phyloP scores from a whole-genome alignment of 352 stramenopile genomes.

The Globisporangium echinulatum region DNA sequence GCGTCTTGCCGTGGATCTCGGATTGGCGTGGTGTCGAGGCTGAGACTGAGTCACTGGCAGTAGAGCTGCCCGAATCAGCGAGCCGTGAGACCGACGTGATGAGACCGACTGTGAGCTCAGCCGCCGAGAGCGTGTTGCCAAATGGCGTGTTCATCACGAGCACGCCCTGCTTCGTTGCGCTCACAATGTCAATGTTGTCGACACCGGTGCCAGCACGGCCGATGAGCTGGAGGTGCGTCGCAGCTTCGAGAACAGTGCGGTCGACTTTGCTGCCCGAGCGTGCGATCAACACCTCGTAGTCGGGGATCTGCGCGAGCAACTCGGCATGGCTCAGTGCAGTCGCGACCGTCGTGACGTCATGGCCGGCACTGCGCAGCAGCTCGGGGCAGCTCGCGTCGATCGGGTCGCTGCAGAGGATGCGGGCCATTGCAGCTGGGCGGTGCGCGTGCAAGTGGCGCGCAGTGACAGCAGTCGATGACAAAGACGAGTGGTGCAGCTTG shows the following conservation, averaged over 20 bases:
- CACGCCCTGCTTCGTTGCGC: constrained; percentile 88
- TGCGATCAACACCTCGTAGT: constrained; percentile 89
- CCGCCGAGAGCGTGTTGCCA: constrained; percentile 93
- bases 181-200: constrained; percentile 92
- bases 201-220: constrained; percentile 87
- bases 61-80: constrained; percentile 3
- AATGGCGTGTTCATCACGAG: constrained; percentile 96
- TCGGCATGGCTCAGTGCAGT: constrained; percentile 44
- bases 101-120: constrained; percentile 92
- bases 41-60: not conserved
- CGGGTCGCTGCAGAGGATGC: constrained; percentile 85
- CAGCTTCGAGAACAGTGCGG: constrained; percentile 60
- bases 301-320: constrained; percentile 58
- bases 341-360: constrained; percentile 67
- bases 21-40: constrained; percentile 31
- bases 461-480: not conserved
- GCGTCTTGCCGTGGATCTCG: constrained; percentile 87
- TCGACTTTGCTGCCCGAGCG: constrained; percentile 78
- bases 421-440: constrained; percentile 47
- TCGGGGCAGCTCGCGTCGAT: constrained; percentile 81
- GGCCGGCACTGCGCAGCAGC: constrained; percentile 70
- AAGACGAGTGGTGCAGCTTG: constrained; percentile 10
- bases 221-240: constrained; percentile 67
- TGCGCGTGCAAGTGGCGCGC: constrained; percentile 30
- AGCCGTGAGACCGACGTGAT: constrained; percentile 72